Evolutionary conservation across 1,284 basidiomycete species (phyloP), one percentile per base, ranked within the genome.

Genomic region (Vanrija sp.): DNA sequence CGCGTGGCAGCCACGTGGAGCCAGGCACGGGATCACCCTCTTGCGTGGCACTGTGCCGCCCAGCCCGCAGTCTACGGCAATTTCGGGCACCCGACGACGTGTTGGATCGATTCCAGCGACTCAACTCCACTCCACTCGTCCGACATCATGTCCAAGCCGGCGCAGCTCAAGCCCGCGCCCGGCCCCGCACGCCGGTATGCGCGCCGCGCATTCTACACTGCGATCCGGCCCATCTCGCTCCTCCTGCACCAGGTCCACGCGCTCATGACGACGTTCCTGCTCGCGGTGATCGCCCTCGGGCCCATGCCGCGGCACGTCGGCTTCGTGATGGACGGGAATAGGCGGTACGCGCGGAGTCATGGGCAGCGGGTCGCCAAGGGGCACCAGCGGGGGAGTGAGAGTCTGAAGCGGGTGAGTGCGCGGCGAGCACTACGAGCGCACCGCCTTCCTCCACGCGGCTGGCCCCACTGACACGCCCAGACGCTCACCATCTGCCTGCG

Each of bases 281-380:
- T 91, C 49, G 75, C 77, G 49, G 75, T 89, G 22, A 80, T 94
- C 37, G 78, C 85, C 0, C 79, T 85, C 6, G 95, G 94, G 0
- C 95, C 96, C 1, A 81, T 96, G 19, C 96, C 96, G 0, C 76
- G 80, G 41, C 96, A 99, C 78, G 83, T 98, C 41, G 94, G 89
- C 3, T 95, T 99, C 70, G 88, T 97, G 36, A 96, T 99, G 92
- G 96, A 99, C 67, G 96, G 96, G 5, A 99, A 98, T 73, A 80
- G 96, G 48, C 81, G 96, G 6, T 97, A 89, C 71, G 95, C 96
- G 0, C 81, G 88, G n/a, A 79, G 73, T 59, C 78, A 83, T 19
- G 82, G 85, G 6, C 81, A 84, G 68, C 73, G 81, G 27, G 81
- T 89, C 9, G 77, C 79, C 31, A 79, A 89, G 55, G 95, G 96